Percentiles rank a stretch among this genome's conserved stretches.
These are phyloP conservation scores for Backusella tarrabulga DNA, from an alignment of 192 early-diverging fungal genomes.

Conservation along the genomic window DNA sequence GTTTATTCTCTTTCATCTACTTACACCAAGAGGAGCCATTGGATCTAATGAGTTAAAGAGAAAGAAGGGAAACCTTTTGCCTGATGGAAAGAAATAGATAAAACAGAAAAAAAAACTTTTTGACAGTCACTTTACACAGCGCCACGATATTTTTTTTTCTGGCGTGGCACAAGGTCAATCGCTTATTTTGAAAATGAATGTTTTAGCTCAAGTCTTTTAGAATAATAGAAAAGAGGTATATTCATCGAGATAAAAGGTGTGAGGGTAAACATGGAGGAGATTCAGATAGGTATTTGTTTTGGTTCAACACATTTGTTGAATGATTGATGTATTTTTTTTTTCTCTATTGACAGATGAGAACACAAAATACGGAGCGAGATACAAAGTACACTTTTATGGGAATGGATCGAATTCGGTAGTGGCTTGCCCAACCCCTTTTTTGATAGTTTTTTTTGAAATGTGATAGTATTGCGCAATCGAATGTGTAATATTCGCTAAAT, in stretches of 20 bases:
- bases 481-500: neutral
- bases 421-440: neutral
- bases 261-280: neutral
- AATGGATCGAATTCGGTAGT: neutral
- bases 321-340: no score
- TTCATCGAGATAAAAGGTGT: neutral
- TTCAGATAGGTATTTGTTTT: neutral
- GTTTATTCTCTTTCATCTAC: neutral
- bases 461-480: neutral
- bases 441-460: neutral
- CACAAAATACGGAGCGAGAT: neutral
- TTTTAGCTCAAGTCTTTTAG: neutral
- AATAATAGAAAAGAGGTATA: neutral
- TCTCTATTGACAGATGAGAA: neutral
- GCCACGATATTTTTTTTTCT: constrained; percentile 1
- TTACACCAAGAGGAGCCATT: constrained; percentile 34
- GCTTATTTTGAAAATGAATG: neutral
- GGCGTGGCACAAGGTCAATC: neutral
- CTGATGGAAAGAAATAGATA: neutral
- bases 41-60: constrained; percentile 10
- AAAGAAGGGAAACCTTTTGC: neutral
- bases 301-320: neutral
- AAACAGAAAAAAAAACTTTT: constrained; percentile 14
- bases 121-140: constrained; percentile 1
- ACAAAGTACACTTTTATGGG: neutral